These are phyloP conservation scores for Calonectria honghensis DNA, from an alignment of 2,329 filamentous ascomycete genomes.

Conservation along the genomic window DNA sequence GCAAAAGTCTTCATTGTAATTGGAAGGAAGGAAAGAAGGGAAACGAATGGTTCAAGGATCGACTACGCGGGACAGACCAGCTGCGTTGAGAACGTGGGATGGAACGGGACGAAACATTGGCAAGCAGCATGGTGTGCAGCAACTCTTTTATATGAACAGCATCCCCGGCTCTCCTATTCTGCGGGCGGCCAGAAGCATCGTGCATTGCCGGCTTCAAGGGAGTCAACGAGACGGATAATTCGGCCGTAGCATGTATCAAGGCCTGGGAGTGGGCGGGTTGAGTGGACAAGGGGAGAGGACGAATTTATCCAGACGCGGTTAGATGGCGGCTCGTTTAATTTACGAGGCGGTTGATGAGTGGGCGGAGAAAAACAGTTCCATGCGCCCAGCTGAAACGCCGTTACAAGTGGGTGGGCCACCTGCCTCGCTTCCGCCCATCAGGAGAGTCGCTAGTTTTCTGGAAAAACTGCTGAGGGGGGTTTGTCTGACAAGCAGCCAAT, in stretches of 20 bases:
- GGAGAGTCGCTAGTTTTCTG: not conserved
- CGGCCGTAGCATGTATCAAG: slow-evolving; percentile 13
- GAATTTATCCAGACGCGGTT: slow-evolving; percentile 25
- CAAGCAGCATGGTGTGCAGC: slow-evolving; percentile 1
- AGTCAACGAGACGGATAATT: slow-evolving; percentile 19
- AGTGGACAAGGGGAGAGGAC: slow-evolving; percentile 4
- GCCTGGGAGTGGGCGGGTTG: slow-evolving; percentile 18
- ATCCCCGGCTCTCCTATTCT: not conserved
- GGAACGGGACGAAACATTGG: slow-evolving; percentile 8
- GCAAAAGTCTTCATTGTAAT: slow-evolving; percentile 35
- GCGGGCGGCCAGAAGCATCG: not conserved
- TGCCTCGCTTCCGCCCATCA: slow-evolving; percentile 9
- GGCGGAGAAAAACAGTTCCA: slow-evolving; percentile 41
- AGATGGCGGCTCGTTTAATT: slow-evolving; percentile 28
- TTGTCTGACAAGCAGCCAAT: not conserved
- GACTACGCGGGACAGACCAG: slow-evolving; percentile 27
- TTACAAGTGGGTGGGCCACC: slow-evolving; percentile 36
- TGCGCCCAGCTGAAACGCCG: slow-evolving; percentile 37
- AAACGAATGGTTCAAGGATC: slow-evolving; percentile 15
- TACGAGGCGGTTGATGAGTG: slow-evolving; percentile 22
- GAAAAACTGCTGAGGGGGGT: slow-evolving; percentile 5
- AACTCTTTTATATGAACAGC: slow-evolving; percentile 22
- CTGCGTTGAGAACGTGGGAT: slow-evolving; percentile 30
- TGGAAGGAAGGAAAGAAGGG: not conserved
- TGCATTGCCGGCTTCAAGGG: not conserved